Evolutionary conservation across 768 basidiomycete species (phyloP), one percentile per base, ranked within the genome.

Genomic region (Royoungia palumana): DNA sequence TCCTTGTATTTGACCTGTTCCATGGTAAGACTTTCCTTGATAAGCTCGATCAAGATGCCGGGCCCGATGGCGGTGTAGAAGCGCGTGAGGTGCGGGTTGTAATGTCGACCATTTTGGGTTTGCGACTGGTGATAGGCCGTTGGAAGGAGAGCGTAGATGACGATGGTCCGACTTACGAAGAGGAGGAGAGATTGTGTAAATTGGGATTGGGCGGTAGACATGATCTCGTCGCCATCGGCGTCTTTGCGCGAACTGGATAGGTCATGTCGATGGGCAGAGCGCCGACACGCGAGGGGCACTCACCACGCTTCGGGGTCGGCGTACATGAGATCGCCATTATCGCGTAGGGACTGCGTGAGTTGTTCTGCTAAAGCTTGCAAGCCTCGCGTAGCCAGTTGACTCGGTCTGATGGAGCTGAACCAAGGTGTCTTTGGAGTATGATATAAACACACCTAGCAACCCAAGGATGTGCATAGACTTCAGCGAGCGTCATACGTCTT

Each of bases 161-260:
- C 36, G 20, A 24, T 45, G 32, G 32, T 24, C 25, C 11, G 47
- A 49, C 87, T 49, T 57, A 92, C 90, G 72, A 92, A 93, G 44
- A 93, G 77, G 72, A 89, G 78, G 16, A 94, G 74, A 0, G 82
- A 74, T 57, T 89, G 87, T 0, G 89, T 89, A 65, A 94, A 94
- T 57, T 89, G 87, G 0, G 87, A 82, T 35, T 72, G 71, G 42
- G 74, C 76, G 4, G 82, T 74, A 21, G 75, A 65, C 83, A 87
- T 86, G 52, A 77, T 69, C 36, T 75, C 66, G 56, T 86, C 84
- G 13, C 72, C 81, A 46, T 89, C 85, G 6, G 63, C 69, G 49
- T 82, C 80, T 32, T 70, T 64, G 42, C 28, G 40, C 3, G 50
- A 44, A 17, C 64, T 65, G n/a, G 30, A 16, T 17, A 20, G 5